These are phyloP conservation scores for Penium margaritaceum DNA, from an alignment of 139 green algal genomes.

Conservation along the genomic window DNA sequence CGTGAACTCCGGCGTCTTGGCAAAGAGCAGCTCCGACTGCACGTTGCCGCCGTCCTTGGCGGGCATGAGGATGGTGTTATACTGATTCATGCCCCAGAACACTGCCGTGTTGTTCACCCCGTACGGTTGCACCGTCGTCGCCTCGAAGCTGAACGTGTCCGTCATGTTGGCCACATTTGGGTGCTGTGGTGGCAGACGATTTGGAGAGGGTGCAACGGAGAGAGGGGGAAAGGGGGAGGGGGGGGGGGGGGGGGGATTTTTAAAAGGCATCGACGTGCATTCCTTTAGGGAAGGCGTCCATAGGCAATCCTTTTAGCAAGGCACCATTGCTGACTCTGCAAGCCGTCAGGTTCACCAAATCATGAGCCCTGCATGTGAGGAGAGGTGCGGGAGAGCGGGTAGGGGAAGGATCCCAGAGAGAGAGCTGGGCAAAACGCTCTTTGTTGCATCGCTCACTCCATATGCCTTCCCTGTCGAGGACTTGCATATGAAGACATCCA, in stretches of 20 bases:
- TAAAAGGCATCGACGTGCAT: neutral
- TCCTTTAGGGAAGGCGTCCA: too few species aligned
- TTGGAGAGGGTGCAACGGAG: neutral
- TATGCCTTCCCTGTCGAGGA: too few species aligned
- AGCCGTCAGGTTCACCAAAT: neutral
- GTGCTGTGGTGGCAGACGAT: constrained; percentile 1
- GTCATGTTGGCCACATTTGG: constrained; percentile 23
- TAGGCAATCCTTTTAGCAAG: too few species aligned
- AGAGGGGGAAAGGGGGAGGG: too few species aligned
- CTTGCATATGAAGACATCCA: too few species aligned
- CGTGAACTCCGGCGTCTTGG: constrained; percentile 22
- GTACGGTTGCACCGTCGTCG: constrained; percentile 11
- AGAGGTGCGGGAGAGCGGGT: neutral
- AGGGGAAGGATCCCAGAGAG: too few species aligned
- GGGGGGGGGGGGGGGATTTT: neutral
- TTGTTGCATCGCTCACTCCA: too few species aligned
- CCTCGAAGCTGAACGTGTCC: constrained; percentile 16
- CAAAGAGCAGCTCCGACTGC: constrained; percentile 36
- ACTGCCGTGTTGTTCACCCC: constrained; percentile 27
- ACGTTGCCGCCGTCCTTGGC: constrained; percentile 23
- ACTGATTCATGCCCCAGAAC: constrained; percentile 31
- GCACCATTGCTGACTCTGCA: too few species aligned
- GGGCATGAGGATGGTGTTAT: constrained; percentile 26
- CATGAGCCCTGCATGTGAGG: too few species aligned
- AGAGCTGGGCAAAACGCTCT: too few species aligned